Evolutionary conservation across 2,329 filamentous ascomycete species (phyloP).

Genomic region (Fusarium torulosum): DNA sequence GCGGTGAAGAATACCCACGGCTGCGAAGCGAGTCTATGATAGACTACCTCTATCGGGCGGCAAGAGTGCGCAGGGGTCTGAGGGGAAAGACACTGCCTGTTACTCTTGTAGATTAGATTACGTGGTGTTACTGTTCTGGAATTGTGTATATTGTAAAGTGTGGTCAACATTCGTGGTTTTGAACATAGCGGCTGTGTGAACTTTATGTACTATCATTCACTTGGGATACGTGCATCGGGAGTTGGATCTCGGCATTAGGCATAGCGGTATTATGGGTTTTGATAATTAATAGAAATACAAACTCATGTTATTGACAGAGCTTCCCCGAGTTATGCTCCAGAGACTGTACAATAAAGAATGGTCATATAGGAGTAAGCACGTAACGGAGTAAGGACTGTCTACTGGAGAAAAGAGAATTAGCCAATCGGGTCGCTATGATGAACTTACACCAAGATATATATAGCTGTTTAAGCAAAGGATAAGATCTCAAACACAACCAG

Average conservation of each 20-base stretch:
- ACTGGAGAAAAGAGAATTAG: no score
- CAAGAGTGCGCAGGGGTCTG: constrained; percentile 10
- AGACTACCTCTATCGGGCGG: constrained; percentile 10
- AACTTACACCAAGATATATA: no score
- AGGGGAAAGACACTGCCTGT: constrained; percentile 24
- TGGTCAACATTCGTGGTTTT: not conserved
- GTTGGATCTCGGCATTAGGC: not conserved
- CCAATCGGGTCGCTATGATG: no score
- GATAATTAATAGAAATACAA: not conserved
- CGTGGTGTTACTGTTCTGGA: no score
- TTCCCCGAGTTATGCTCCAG: no score
- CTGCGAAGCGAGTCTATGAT: constrained; percentile 11
- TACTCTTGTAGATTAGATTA: constrained; percentile 15
- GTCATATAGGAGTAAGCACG: no score
- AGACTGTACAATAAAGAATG: no score
- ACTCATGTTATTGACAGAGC: no score
- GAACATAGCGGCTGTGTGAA: not conserved
- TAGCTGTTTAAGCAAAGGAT: no score
- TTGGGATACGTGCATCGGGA: not conserved
- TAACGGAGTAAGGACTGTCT: no score
- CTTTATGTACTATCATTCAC: not conserved
- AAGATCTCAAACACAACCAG: no score
- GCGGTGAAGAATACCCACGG: not conserved
- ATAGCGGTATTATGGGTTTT: not conserved
- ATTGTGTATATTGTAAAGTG: not conserved